Percentiles rank a stretch among this genome's conserved stretches.
These are phyloP conservation scores for Adansonia madagascariensis DNA, from an alignment of 441 rosid genomes.

Conservation along the genomic window DNA sequence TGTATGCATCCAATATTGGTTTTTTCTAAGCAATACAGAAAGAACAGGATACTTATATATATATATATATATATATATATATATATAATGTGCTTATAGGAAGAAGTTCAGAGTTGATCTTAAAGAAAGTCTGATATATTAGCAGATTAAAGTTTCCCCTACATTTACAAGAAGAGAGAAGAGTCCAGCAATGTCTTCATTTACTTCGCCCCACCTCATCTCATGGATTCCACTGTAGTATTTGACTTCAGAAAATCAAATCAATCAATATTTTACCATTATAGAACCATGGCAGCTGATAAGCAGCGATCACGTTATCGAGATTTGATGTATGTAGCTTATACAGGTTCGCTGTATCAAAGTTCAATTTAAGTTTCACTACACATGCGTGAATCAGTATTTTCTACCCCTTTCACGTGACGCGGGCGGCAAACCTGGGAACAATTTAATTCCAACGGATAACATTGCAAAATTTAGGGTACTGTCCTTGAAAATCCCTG, in stretches of 20 bases:
- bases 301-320: too few relatives aligned
- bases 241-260: not conserved
- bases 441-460: not conserved
- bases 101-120: not conserved
- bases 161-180: not conserved
- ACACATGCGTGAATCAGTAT: not conserved
- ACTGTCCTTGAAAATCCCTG: not conserved
- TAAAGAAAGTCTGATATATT: not conserved
- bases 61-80: too few relatives aligned
- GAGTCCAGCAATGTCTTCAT: not conserved
- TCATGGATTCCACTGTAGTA: not conserved
- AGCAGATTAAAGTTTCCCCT: not conserved
- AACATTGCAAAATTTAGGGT: not conserved
- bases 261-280: not conserved
- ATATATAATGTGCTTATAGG: not conserved
- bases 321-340: not conserved
- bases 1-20: not conserved
- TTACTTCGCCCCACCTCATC: not conserved
- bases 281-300: not conserved
- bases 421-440: not conserved
- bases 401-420: not conserved
- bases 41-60: too few relatives aligned
- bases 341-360: too few relatives aligned
- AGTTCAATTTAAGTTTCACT: too few relatives aligned
- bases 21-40: too few relatives aligned